Percentiles rank a stretch among this genome's conserved stretches.
Evolutionary conservation across 495 filamentous ascomycete species (phyloP).

Genomic region (Penicillium cosmopolitanum): DNA sequence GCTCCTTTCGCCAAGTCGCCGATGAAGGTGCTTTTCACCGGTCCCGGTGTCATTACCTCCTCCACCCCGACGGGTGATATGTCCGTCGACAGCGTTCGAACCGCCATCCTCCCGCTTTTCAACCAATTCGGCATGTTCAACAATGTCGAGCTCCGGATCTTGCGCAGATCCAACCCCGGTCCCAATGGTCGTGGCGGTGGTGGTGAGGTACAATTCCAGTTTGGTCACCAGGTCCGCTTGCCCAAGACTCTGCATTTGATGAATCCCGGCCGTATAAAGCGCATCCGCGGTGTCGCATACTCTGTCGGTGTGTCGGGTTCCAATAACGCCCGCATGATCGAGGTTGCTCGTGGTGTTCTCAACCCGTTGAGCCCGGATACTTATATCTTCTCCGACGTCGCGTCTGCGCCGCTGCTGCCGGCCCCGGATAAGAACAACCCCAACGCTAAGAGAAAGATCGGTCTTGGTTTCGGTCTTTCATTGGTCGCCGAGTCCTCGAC

Average conservation of each 20-base stretch:
- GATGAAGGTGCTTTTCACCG: slow-evolving; percentile 85
- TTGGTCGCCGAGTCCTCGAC: slow-evolving; percentile 90
- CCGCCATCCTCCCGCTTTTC: slow-evolving; percentile 87
- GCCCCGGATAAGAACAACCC: slow-evolving; percentile 62
- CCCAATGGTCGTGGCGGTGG: slow-evolving; percentile 74
- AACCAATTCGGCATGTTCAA: slow-evolving; percentile 85
- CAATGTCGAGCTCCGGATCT: slow-evolving; percentile 84
- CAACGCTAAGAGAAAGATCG: slow-evolving; percentile 66
- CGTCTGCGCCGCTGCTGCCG: slow-evolving; percentile 70
- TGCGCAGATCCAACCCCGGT: slow-evolving; percentile 76
- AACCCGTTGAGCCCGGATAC: slow-evolving; percentile 86
- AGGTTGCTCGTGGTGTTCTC: slow-evolving; percentile 81
- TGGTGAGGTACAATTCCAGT: slow-evolving; percentile 90
- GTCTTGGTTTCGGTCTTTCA: slow-evolving; percentile 87
- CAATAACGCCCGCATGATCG: slow-evolving; percentile 96
- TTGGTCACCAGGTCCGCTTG: slow-evolving; percentile 87
- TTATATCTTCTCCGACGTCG: slow-evolving; percentile 79
- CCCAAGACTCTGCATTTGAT: slow-evolving; percentile 92
- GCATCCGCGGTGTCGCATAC: slow-evolving; percentile 90
- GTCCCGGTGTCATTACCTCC: slow-evolving; percentile 91
- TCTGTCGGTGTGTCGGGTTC: slow-evolving; percentile 84
- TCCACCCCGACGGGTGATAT: slow-evolving; percentile 81
- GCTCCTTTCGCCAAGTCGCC: slow-evolving; percentile 91
- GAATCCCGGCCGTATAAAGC: slow-evolving; percentile 84
- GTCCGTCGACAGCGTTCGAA: slow-evolving; percentile 89